Evolutionary conservation across 1,284 basidiomycete species (phyloP).

Genomic region (Tremellales sp.): DNA sequence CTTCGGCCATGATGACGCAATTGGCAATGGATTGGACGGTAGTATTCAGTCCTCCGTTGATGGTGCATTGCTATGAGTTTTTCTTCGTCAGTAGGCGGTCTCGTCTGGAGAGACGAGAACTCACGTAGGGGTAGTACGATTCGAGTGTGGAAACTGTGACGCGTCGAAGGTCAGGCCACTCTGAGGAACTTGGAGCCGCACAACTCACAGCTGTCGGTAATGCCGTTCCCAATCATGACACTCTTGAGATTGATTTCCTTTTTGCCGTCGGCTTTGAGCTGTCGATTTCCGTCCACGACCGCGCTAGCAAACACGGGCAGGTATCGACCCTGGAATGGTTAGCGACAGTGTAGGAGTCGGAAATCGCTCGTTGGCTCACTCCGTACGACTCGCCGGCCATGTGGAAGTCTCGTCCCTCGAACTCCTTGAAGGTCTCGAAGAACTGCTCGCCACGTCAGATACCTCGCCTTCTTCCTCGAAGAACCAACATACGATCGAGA

Average conservation of each 20-base stretch:
- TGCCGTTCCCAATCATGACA: slow-evolving; percentile 68
- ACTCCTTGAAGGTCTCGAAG: slow-evolving; percentile 67
- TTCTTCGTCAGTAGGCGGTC: not conserved
- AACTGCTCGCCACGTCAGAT: slow-evolving; percentile 47
- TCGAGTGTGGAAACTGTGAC: slow-evolving; percentile 29
- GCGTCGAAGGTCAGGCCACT: slow-evolving; percentile 1
- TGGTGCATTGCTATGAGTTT: slow-evolving; percentile 44
- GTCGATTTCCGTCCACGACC: slow-evolving; percentile 72
- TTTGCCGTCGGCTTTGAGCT: slow-evolving; percentile 58
- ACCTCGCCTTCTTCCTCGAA: not conserved
- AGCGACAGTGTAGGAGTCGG: not conserved
- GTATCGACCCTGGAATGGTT: slow-evolving; percentile 66
- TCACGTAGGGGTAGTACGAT: slow-evolving; percentile 43
- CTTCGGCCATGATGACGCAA: slow-evolving; percentile 45
- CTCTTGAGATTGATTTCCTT: slow-evolving; percentile 73
- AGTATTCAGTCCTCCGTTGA: slow-evolving; percentile 36
- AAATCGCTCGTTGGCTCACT: slow-evolving; percentile 16
- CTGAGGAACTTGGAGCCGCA: not conserved
- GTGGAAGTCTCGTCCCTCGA: slow-evolving; percentile 61
- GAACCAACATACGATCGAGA: slow-evolving; percentile 53
- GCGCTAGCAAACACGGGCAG: slow-evolving; percentile 76
- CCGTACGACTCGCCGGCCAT: slow-evolving; percentile 60
- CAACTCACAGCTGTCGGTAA: slow-evolving; percentile 48
- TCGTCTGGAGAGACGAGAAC: not conserved
- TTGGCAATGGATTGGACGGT: slow-evolving; percentile 37